phyloP scores from a whole-genome alignment of 1,139 yeast species.

The Meyerozyma guilliermondii region DNA sequence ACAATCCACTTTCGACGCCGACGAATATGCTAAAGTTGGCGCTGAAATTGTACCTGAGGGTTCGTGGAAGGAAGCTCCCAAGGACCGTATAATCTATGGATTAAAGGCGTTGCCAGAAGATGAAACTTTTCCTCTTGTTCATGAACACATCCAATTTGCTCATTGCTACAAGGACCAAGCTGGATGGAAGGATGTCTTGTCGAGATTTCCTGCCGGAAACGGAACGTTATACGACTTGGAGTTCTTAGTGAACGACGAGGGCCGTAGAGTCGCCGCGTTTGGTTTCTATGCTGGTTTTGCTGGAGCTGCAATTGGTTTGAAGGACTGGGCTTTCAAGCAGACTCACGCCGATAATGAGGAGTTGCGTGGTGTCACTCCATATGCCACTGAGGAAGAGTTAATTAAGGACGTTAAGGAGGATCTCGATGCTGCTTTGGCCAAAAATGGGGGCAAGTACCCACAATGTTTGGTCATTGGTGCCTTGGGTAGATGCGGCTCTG shows the following conservation, averaged over 20 bases:
- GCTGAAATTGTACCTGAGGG: conserved; percentile 14
- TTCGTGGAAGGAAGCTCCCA: conserved; percentile 14
- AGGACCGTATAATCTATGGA: conserved; percentile 12
- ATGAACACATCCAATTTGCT: conserved; percentile 16
- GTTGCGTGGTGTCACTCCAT: conserved; percentile 14
- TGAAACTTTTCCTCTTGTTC: conserved; percentile 14
- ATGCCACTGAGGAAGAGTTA: conserved; percentile 13
- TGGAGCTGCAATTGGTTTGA: conserved; percentile 15
- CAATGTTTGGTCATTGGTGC: conserved; percentile 14
- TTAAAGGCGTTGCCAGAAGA: conserved; percentile 15
- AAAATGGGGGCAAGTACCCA: conserved; percentile 11
- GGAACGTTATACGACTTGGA: conserved; percentile 17
- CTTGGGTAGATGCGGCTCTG: conserved; percentile 15
- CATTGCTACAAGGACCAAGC: conserved; percentile 17
- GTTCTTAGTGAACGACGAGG: conserved; percentile 15
- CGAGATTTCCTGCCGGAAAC: conserved; percentile 14
- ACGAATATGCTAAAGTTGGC: conserved; percentile 13
- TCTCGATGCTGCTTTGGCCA: conserved; percentile 49
- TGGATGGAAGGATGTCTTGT: conserved; percentile 15
- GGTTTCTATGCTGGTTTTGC: conserved; percentile 17
- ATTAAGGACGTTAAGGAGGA: conserved; percentile 51
- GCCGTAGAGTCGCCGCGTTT: conserved; percentile 15
- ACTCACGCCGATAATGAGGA: conserved; percentile 12
- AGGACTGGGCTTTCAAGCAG: conserved; percentile 17
- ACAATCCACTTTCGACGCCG: conserved; percentile 11